phyloP scores from a whole-genome alignment of 306 rosid genomes.

The Quercus alba region DNA sequence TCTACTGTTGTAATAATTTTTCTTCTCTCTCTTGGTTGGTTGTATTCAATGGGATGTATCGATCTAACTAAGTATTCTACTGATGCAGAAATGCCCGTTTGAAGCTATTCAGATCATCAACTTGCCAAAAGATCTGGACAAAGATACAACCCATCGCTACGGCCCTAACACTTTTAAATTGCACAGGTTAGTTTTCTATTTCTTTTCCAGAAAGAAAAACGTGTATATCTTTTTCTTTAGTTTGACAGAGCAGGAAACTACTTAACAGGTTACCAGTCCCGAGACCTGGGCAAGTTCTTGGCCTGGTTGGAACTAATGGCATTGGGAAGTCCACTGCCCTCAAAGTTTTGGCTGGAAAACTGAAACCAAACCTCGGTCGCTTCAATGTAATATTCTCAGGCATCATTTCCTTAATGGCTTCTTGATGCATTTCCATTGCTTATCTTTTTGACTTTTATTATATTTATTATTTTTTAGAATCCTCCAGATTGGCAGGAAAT shows the following conservation, averaged over 20 bases:
- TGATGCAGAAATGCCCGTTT: constrained; percentile 90
- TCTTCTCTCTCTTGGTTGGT: background rate
- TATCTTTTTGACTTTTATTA: background rate
- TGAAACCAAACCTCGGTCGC: constrained; percentile 94
- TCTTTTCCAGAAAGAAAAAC: background rate
- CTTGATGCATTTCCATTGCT: background rate
- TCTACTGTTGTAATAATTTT: background rate
- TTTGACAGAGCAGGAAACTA: constrained; percentile 12
- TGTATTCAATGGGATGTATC: background rate
- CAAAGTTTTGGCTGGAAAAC: constrained; percentile 89
- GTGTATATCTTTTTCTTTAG: constrained; percentile 1
- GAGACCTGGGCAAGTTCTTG: constrained; percentile 97
- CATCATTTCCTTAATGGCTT: background rate
- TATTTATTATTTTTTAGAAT: constrained; percentile 43
- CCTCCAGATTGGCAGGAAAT: constrained; percentile 99
- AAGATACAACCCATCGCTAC: constrained; percentile 92
- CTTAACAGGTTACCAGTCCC: constrained; percentile 87
- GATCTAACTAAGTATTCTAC: constrained; percentile 5
- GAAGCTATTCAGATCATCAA: constrained; percentile 95
- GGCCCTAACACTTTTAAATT: constrained; percentile 93
- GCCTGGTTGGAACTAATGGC: constrained; percentile 95
- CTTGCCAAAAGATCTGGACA: constrained; percentile 86
- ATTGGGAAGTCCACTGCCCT: constrained; percentile 99
- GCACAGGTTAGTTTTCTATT: constrained; percentile 60
- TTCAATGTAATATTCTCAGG: constrained; percentile 55